Percentiles rank a stretch among this genome's conserved stretches.
phyloP scores from a whole-genome alignment of 1,139 yeast genomes.

The Yamadazyma buinensis region DNA sequence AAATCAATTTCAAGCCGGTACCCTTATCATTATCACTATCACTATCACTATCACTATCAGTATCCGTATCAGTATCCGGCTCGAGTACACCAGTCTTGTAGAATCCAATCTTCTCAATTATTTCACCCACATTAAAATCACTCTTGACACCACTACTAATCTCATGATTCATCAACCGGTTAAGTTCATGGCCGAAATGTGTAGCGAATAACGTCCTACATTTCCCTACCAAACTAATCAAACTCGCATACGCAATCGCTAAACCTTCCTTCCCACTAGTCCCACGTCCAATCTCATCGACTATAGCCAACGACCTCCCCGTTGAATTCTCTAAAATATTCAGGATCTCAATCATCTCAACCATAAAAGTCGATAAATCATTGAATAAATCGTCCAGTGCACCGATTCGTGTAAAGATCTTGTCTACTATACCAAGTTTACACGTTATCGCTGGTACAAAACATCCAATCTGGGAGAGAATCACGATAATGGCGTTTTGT shows the following conservation, averaged over 20 bases:
- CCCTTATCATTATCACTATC: constrained; percentile 14
- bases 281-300: constrained; percentile 97
- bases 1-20: constrained; percentile 35
- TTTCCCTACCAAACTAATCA: constrained; percentile 50
- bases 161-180: constrained; percentile 20
- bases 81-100: constrained; percentile 53
- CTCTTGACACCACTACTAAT: constrained; percentile 20
- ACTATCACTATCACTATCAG: too few relatives aligned
- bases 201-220: constrained; percentile 81
- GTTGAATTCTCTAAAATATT: constrained; percentile 78
- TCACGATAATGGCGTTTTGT: constrained; percentile 80
- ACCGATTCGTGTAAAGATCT: constrained; percentile 83
- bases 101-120: constrained; percentile 33
- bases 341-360: constrained; percentile 95
- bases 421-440: constrained; percentile 75
- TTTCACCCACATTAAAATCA: not conserved
- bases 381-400: constrained; percentile 87
- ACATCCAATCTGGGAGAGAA: constrained; percentile 86
- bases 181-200: constrained; percentile 77
- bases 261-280: constrained; percentile 88
- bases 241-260: constrained; percentile 82
- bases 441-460: constrained; percentile 82
- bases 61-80: too few relatives aligned
- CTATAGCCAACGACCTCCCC: constrained; percentile 68
- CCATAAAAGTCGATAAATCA: constrained; percentile 93